Base-by-base conservation (phyloP, 352 stramenopile species). In the Phytophthora syringae region DNA sequence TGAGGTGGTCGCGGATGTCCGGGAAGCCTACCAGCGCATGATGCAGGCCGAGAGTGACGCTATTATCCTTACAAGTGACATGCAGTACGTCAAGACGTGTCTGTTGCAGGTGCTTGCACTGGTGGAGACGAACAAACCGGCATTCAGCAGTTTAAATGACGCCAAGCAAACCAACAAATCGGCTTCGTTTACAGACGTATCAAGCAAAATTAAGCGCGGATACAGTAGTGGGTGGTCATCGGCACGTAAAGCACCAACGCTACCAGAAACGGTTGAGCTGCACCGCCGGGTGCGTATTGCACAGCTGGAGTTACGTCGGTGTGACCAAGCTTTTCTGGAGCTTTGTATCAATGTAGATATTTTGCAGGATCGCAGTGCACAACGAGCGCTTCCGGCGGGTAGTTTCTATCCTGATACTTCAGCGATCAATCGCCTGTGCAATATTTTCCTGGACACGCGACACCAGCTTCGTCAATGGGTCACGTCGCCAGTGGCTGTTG, bases 1-100 rank as follows among this genome's bases (percentile, higher is more conserved):
- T 42, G 84, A 90, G 21, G 71, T 82, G 32, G 57, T 76, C 0
- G 53, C 57, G 7, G 71, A 87, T 10, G 73, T 86, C 16, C 48
- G 52, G 1, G 64, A 66, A 6, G 62, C 64, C 4, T 83, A 82
- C 43, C 64, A 81, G 22, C 76, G 81, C 5, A 81, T 90, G 57
- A 72, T 85, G 16, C 60, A 80, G 18, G 72, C 80, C 1, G 82
- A 92, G 30, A 71, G 72, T 34, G 77, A 75, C 28, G 73, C 80
- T 20, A 90, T 92, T 48, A 78, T 92, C 36, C 74, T 90, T 39
- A 89, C 81, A 18, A 76, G 67, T 32, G 80, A 90, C 20, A 86
- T 92, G 77, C 81, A 90, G 44, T 79, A 81, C 37, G 57, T 81
- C 42, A 89, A 89, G 47, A 70, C 74, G 9, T 83, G 78, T 42